Evolutionary conservation across 768 basidiomycete genomes (phyloP), one percentile per base, ranked within the genome.

Genomic region (Mycena epipterygia): DNA sequence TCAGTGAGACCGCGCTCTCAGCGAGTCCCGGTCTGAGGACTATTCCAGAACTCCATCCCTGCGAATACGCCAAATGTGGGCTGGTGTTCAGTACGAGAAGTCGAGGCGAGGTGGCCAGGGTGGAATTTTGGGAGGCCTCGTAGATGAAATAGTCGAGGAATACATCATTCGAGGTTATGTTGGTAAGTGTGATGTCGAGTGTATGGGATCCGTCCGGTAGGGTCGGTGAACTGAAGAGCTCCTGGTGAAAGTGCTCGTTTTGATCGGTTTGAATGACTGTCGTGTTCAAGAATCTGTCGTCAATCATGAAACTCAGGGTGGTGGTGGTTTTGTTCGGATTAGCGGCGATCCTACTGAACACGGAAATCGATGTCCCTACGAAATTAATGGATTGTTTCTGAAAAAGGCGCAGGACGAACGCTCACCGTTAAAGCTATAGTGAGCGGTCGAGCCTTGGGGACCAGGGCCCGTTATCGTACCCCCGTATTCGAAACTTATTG

Each of bases 111-210:
- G 32, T 33, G 4, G 11, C 44, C 21, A 61, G 30, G 13, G 59
- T 23, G 1, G 59, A 3, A 49, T 48, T 37, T n/a, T 6, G 44
- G 1, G 61, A 63, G 35, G 49, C 61, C 37, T 63, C 61, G 6
- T 63, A 63, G 17, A 63, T 63, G 27, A 63, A 11, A 41, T 63
- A 63, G 49, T 63, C 61, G 1, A 63, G 12, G 37, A 63, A 21
- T 0, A 64, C 62, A 16, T 64, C 25, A 1, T 3, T 39, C 25
- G 33, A n/a, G 2, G 0, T 64, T 51, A 46, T 29, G 19, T 8
- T 44, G n/a, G 12, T 42, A 41, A 63, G 25, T 23, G 51, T 55
- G 30, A 64, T 64, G 21, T 32, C 55, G 1, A 56, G 21, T 1
- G 33, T 64, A 32, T 64, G 62, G 1, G 12, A 9, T 16, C 62